Evolutionary conservation across 495 filamentous ascomycete genomes (phyloP).

Genomic region (Podospora pseudocomata): DNA sequence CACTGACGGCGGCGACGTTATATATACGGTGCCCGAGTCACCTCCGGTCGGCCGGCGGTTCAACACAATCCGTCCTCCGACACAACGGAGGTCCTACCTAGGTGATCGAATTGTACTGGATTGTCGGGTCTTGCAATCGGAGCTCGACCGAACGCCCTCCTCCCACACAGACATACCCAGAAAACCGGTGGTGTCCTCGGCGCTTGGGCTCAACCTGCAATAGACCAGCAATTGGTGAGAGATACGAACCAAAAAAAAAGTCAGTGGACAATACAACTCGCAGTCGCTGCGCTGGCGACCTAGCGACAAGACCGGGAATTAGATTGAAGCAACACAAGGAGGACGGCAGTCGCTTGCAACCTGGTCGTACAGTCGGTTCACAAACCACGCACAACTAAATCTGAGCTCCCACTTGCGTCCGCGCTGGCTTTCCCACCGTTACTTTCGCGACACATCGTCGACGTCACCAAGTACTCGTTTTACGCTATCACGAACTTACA

Average conservation of each 20-base stretch:
- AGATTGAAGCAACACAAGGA: background rate
- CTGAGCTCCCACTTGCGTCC: background rate
- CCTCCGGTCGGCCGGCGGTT: background rate
- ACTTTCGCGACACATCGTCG: background rate
- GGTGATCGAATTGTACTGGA: background rate
- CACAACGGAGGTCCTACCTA: background rate
- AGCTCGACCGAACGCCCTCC: background rate
- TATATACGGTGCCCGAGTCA: background rate
- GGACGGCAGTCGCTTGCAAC: background rate
- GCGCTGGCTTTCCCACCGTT: background rate
- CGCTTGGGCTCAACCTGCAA: background rate
- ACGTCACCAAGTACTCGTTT: background rate
- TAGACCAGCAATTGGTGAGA: background rate
- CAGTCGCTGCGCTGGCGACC: background rate
- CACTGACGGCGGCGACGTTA: background rate
- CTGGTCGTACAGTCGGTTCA: background rate
- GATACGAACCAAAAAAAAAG: background rate
- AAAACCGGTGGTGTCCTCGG: background rate
- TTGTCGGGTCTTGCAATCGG: background rate
- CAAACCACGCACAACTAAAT: background rate
- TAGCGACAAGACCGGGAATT: background rate
- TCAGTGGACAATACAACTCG: background rate
- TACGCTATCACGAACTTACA: constrained; percentile 21
- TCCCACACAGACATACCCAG: background rate
- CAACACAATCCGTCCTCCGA: background rate